Evolutionary conservation across 495 filamentous ascomycete genomes (phyloP).

Genomic region (Aspergillus sparsus): DNA sequence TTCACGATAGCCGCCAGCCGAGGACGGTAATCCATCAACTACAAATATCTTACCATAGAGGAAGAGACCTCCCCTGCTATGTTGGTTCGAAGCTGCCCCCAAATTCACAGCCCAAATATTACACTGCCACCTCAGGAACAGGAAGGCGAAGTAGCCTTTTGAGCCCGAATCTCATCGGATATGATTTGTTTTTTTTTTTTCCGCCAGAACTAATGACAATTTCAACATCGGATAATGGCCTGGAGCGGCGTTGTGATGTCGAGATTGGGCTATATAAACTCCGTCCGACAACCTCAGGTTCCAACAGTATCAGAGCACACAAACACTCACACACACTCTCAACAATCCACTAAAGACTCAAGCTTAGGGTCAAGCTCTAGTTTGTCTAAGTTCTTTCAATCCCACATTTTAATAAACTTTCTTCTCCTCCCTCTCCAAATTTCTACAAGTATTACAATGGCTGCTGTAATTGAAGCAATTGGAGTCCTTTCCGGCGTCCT

Average conservation of each 20-base stretch:
- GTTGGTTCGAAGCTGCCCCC: not conserved
- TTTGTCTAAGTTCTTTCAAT: not conserved
- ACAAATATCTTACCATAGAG: too few relatives aligned
- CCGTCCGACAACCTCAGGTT: not conserved
- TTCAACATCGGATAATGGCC: not conserved
- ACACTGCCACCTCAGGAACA: not conserved
- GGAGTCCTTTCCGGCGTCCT: conserved; percentile 20
- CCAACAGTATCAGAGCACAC: not conserved
- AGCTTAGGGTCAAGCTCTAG: not conserved
- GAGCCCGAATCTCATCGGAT: not conserved
- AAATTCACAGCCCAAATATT: not conserved
- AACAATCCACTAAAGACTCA: not conserved
- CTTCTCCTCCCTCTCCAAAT: not conserved
- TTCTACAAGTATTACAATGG: conserved; percentile 2
- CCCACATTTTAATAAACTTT: not conserved
- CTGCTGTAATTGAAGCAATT: conserved; percentile 12
- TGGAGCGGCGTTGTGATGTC: not conserved
- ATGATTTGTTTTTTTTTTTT: not conserved
- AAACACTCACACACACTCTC: not conserved
- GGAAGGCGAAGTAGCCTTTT: not conserved
- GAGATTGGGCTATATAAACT: not conserved
- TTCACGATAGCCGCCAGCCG: too few relatives aligned
- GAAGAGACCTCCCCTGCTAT: too few relatives aligned
- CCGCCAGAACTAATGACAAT: not conserved
- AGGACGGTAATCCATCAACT: too few relatives aligned